Percentiles rank a stretch among this genome's conserved stretches.
Evolutionary conservation across 2,329 filamentous ascomycete species (phyloP).

Genomic region (Fusarium mundagurra): DNA sequence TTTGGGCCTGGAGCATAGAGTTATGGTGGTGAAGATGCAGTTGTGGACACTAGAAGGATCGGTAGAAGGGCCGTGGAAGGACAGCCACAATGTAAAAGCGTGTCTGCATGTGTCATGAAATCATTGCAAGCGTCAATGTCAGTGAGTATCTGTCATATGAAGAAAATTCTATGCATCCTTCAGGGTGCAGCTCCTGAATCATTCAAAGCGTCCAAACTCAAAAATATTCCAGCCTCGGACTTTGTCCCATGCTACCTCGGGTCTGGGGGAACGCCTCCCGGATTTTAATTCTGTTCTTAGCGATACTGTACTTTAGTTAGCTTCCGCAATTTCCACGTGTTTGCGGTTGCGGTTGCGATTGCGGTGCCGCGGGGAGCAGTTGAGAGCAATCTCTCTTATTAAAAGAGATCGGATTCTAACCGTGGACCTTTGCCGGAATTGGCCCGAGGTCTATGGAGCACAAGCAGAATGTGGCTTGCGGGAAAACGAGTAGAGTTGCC

Average conservation of each 20-base stretch:
- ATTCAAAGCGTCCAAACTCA: neutral
- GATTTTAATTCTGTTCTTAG: neutral
- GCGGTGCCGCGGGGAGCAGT: slow-evolving; percentile 10
- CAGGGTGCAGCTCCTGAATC: slow-evolving; percentile 12
- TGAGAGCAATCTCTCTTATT: neutral
- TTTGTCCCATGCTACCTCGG: slow-evolving; percentile 14
- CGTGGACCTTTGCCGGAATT: slow-evolving; percentile 6
- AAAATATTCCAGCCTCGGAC: slow-evolving; percentile 9
- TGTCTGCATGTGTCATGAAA: slow-evolving; percentile 24
- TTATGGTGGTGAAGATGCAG: neutral
- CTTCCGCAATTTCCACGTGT: slow-evolving; percentile 35
- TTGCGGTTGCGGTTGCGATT: slow-evolving; percentile 21
- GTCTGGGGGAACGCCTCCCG: slow-evolving; percentile 4
- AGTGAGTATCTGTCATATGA: neutral
- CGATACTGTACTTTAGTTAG: neutral
- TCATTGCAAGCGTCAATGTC: slow-evolving; percentile 2
- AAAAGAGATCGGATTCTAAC: neutral
- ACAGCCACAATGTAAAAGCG: neutral
- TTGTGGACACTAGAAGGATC: slow-evolving; percentile 26
- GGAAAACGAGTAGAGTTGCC: slow-evolving; percentile 5
- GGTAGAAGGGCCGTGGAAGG: slow-evolving; percentile 28
- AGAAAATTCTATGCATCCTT: slow-evolving; percentile 3
- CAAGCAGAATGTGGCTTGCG: neutral
- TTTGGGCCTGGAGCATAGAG: slow-evolving; percentile 13
- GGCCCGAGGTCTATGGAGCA: slow-evolving; percentile 1